Evolutionary conservation across 164 flowering plant genomes (phyloP).

Genomic region (Liriodendron chinense): DNA sequence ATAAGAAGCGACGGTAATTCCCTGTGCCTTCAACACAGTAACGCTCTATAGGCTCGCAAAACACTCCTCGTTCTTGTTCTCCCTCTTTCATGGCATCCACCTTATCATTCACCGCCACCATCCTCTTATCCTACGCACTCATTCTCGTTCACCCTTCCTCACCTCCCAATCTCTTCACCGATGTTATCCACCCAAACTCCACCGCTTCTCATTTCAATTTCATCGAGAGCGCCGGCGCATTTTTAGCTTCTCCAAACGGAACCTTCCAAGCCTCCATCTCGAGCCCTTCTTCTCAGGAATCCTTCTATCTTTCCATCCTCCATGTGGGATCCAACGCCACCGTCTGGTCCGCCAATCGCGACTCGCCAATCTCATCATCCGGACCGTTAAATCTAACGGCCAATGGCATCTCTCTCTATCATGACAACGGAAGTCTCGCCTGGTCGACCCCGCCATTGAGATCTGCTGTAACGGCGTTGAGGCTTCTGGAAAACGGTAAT

Average conservation of each 20-base stretch:
- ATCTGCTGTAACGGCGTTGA: conserved; percentile 28
- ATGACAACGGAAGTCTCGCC: conserved; percentile 27
- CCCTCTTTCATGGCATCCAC: not conserved
- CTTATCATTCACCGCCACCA: not conserved
- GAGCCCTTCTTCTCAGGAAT: conserved; percentile 35
- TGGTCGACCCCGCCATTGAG: conserved; percentile 64
- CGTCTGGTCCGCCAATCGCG: conserved; percentile 81
- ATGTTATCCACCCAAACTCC: conserved; percentile 61
- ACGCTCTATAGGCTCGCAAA: too few relatives aligned
- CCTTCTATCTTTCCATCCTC: conserved; percentile 60
- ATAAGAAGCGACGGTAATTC: too few relatives aligned
- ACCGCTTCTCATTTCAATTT: conserved; percentile 48
- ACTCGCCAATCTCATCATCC: conserved; percentile 49
- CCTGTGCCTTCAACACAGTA: too few relatives aligned
- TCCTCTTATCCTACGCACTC: not conserved
- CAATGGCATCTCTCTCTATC: conserved; percentile 46
- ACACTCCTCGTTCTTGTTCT: not conserved
- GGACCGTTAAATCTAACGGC: conserved; percentile 43
- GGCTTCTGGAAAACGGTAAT: conserved; percentile 7
- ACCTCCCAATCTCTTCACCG: conserved; percentile 12
- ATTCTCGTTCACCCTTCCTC: not conserved
- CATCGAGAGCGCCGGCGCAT: conserved; percentile 51
- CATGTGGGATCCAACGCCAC: conserved; percentile 52
- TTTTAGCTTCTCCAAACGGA: conserved; percentile 55
- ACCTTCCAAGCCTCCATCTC: conserved; percentile 56